Conservation (phyloP, 2,329 filamentous ascomycete genomes). For the Fusarium pilosicola region DNA sequence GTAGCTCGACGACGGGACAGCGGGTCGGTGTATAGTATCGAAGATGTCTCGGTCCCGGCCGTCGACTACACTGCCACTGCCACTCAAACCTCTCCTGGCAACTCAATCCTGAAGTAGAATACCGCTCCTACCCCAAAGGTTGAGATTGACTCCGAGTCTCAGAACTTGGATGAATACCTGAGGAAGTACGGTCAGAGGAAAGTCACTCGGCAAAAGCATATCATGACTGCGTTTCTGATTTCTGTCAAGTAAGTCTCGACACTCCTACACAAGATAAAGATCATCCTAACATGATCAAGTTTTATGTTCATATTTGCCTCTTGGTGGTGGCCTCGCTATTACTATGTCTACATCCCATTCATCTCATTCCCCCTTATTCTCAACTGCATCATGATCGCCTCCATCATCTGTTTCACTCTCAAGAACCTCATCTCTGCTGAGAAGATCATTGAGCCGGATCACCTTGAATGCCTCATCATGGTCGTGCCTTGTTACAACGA, state of each 20-base stretch:
- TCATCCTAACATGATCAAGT: background rate
- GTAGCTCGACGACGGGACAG: constrained; percentile 12
- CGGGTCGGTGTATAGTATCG: background rate
- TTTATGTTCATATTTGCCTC: constrained; percentile 41
- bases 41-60: background rate
- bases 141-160: constrained; percentile 24
- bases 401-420: constrained; percentile 29
- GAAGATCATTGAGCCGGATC: constrained; percentile 29
- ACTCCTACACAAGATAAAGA: accelerated
- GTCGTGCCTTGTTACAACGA: constrained; percentile 57
- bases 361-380: constrained; percentile 41
- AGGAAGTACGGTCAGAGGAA: constrained; percentile 18
- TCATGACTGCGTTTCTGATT: constrained; percentile 27
- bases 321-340: constrained; percentile 42
- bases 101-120: background rate
- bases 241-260: constrained; percentile 12
- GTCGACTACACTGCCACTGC: background rate
- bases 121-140: background rate
- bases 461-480: constrained; percentile 50
- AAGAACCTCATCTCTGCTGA: constrained; percentile 25
- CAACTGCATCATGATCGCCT: constrained; percentile 42
- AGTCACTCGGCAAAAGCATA: constrained; percentile 23
- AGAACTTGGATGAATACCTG: constrained; percentile 25
- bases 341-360: constrained; percentile 40
- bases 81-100: constrained; percentile 14